Base-by-base conservation (phyloP, 495 filamentous ascomycete genomes). In the Penicillium canescens region DNA sequence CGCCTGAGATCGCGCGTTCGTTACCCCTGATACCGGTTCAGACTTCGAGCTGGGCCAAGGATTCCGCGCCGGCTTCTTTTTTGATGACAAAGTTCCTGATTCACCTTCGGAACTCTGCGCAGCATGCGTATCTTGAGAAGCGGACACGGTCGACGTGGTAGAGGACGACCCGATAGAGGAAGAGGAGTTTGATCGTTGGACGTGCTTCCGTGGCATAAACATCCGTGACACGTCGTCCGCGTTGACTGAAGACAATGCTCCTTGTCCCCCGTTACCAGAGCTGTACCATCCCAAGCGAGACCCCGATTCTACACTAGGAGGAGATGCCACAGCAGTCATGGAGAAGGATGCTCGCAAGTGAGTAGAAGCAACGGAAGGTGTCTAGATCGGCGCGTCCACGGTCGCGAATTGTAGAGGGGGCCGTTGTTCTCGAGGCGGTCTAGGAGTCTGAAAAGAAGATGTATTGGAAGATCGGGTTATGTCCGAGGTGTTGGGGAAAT, bases 241-340 rank as follows among this genome's bases (percentile, higher is more conserved):
- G 74, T 86, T 89, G 84, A 94, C 91, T 55, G 88, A 80, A 77
- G 85, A 87, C 56, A 91, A 78, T 63, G 80, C 80, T 73, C 82
- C 81, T 81, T 89, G 82, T 70, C 83, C 85, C 76, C 84, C 83
- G 83, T 86, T 86, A 86, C 81, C 74, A 81, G 78, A 62, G 51
- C 70, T 67, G 59, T 78, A 77, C 82, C 80, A 82, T 80, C 76
- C 78, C 74, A 83, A 73, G 69, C 80, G 74, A 69, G 84, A 79
- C 67, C 78, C 80, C 65, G 83, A 80, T 78, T 92, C 86, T 71
- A 97, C 92, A 73, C 86, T 92, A 72, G 90, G 90, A 56, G 89
- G 91, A 76, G 85, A 90, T 66, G 92, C 94, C 74, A 98, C 93
- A 73, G 94, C 94, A 82, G 94, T 98, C 94, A 98, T 98, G 70